Evolutionary conservation across 331 rosid species (phyloP), one percentile per base, ranked within the genome.

Genomic region (Acacia pycnantha): DNA sequence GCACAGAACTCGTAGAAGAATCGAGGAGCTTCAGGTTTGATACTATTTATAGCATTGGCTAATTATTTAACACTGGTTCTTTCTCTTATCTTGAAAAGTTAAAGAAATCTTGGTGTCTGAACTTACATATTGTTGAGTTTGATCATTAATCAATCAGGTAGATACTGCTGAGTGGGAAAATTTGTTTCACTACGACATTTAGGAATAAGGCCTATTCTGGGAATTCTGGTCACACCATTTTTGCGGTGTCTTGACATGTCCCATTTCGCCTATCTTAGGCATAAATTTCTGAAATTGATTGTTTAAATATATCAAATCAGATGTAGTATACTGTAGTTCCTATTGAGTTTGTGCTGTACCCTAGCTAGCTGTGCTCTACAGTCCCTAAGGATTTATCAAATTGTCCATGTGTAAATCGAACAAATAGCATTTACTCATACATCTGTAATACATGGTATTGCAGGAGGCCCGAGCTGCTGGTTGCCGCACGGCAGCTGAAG

Each of bases 391-490:
- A 69, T 69, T 69, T 40, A 44, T 40, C 19, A 11, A 4, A 6
- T 56, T 73, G 46, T 47, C 35, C 50, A 37, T 69, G 51, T 10
- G 71, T 26, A 65, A 59, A 79, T 85, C 44, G 79, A 56, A 72
- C 43, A 56, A 43, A 73, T 77, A 33, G 43, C 86, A 27, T 74
- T 46, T 43, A 33, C 54, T 83, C 76, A 67, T 33, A 73, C 37
- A 33, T 78, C 21, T 74, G 70, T 74, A n/a, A 56, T 64, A 58
- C 7, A 43, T 31, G 76, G 33, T 79, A 11, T 22, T 85, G 81
- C 88, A 94, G 98, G 98, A 96, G 80, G 98, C 98, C 27, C 88
- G 86, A 59, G 85, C 85, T 84, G 95, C 97, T 44, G 98, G 99
- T 62, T 96, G 94, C 80, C 94, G 92, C 78, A 87, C 86, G 68